A percentile compares a stretch with the other conserved stretches of the same genome.
phyloP scores from a whole-genome alignment of 257 asterid species.

The Salvia miltiorrhiza region DNA sequence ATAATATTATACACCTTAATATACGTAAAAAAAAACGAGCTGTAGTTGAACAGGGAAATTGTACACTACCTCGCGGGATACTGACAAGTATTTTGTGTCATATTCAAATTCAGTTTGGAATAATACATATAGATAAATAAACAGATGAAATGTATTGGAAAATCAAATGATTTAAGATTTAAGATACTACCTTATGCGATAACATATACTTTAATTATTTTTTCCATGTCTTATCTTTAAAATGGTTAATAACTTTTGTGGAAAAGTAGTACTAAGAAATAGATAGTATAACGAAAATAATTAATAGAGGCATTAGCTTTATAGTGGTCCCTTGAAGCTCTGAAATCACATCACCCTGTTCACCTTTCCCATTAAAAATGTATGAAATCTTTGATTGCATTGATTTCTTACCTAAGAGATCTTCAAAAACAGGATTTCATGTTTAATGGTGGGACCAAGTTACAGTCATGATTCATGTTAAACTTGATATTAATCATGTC shows the following conservation, averaged over 20 bases:
- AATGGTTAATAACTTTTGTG: background rate
- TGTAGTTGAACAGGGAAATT: too few species aligned
- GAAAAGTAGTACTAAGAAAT: background rate
- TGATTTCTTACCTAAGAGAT: conserved; percentile 39
- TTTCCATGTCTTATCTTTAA: background rate
- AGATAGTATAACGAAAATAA: background rate
- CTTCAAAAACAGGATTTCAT: conserved; percentile 20
- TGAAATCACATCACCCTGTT: conserved; percentile 29
- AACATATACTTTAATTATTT: too few species aligned
- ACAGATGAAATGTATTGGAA: background rate
- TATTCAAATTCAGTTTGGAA: too few species aligned
- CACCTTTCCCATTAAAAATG: conserved; percentile 13
- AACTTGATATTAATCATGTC: conserved; percentile 32
- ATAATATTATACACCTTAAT: too few species aligned
- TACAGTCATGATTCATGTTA: conserved; percentile 34
- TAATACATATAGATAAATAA: background rate
- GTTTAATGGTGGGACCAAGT: conserved; percentile 28
- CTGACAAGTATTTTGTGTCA: too few species aligned
- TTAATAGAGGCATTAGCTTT: background rate
- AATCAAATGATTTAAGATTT: background rate
- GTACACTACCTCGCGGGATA: too few species aligned
- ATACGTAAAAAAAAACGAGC: too few species aligned
- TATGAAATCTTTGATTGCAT: conserved; percentile 25
- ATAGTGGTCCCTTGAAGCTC: conserved; percentile 15
- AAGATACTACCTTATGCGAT: too few species aligned